Conservation (phyloP, 2,329 filamentous ascomycete genomes). For the Fusarium fujikuroi region DNA sequence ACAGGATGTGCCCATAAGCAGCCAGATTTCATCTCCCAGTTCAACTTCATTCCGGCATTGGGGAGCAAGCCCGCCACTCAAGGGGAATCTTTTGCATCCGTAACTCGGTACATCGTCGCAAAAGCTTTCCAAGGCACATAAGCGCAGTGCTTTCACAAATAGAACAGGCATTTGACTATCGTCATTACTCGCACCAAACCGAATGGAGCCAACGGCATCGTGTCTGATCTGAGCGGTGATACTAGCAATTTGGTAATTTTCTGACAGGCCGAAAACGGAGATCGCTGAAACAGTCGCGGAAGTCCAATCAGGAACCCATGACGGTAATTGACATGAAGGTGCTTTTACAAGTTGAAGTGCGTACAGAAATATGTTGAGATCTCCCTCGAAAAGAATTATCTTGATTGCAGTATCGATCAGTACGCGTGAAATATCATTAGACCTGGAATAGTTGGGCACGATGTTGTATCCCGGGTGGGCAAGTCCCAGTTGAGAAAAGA, state of each 20-base stretch:
- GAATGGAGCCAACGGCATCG: not conserved
- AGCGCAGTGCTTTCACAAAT: not conserved
- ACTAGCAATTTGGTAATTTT: not conserved
- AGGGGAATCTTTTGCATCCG: not conserved
- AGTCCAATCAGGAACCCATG: not conserved
- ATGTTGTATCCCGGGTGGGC: not conserved
- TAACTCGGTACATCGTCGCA: fast-evolving
- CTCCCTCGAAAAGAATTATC: not conserved
- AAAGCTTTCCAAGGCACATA: fast-evolving
- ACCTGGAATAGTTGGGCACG: not conserved
- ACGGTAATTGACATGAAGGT: not conserved
- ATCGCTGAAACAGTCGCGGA: not conserved
- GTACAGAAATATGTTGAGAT: not conserved
- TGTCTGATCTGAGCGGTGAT: not conserved
- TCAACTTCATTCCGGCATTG: not conserved
- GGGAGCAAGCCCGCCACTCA: fast-evolving
- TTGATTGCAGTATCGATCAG: not conserved
- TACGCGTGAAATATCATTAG: not conserved
- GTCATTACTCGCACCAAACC: not conserved
- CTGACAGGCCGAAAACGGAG: not conserved
- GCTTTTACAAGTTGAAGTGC: not conserved
- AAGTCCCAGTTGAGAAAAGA: not conserved
- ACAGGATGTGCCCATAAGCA: not conserved
- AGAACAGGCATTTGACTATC: not conserved
- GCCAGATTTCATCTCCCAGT: not conserved